A percentile compares a stretch with the other conserved stretches of the same genome.
Evolutionary conservation across 1,284 basidiomycete species (phyloP).

Genomic region (Sparassis latifolia): DNA sequence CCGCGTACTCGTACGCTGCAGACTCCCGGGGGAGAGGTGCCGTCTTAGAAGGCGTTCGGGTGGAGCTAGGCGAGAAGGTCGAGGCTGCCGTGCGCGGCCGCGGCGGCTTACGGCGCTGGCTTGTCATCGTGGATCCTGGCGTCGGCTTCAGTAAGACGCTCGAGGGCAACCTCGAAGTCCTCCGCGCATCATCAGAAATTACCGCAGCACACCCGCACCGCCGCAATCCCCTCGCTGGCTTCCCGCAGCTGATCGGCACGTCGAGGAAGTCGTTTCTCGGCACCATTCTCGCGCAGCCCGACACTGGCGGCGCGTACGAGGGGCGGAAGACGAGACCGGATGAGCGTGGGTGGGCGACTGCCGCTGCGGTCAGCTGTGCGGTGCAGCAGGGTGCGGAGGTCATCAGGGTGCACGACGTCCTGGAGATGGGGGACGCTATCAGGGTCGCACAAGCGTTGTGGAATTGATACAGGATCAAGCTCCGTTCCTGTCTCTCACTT

Average conservation of each 20-base stretch:
- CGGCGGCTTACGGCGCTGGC: constrained; percentile 83
- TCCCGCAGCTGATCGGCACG: constrained; percentile 72
- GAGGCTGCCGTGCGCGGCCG: constrained; percentile 60
- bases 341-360: constrained; percentile 78
- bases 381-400: constrained; percentile 71
- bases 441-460: constrained; percentile 42
- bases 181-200: constrained; percentile 48
- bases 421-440: constrained; percentile 59
- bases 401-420: constrained; percentile 82
- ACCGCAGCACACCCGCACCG: constrained; percentile 5
- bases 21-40: constrained; percentile 27
- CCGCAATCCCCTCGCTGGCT: constrained; percentile 54
- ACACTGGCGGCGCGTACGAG: constrained; percentile 31
- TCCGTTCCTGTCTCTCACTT: too few relatives aligned
- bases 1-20: constrained; percentile 34
- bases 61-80: constrained; percentile 73
- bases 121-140: constrained; percentile 89
- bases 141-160: constrained; percentile 92
- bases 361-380: constrained; percentile 72
- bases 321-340: constrained; percentile 49
- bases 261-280: constrained; percentile 87
- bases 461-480: too few relatives aligned
- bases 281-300: constrained; percentile 41
- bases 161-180: constrained; percentile 68
- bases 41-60: constrained; percentile 65